These are phyloP conservation scores for Dactylellina cionopaga DNA, from an alignment of 2,329 filamentous ascomycete genomes.

Conservation along the genomic window DNA sequence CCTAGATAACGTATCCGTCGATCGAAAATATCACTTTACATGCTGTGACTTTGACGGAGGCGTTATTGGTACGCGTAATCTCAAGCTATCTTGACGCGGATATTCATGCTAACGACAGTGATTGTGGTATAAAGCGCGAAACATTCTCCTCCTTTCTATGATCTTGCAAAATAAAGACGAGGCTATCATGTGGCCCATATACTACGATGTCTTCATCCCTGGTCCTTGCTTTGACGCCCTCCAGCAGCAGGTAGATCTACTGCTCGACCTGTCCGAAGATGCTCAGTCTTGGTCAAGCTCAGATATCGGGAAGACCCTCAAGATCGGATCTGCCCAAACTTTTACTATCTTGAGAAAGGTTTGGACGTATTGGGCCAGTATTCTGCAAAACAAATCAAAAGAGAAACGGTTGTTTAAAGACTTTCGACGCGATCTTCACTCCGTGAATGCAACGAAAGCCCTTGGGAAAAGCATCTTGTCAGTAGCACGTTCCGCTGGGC, in stretches of 20 bases:
- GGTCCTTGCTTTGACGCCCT: neutral
- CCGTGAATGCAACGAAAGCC: neutral
- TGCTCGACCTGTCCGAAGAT: neutral
- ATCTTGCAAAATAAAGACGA: neutral
- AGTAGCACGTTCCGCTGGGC: slow-evolving; percentile 9
- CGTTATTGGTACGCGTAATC: slow-evolving; percentile 51
- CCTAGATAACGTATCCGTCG: neutral
- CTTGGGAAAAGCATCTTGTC: neutral
- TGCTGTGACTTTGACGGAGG: slow-evolving; percentile 65
- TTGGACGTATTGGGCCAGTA: slow-evolving; percentile 13
- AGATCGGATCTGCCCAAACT: slow-evolving; percentile 13
- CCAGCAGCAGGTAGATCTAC: neutral
- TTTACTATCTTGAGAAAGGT: slow-evolving; percentile 6
- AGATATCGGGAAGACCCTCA: slow-evolving; percentile 5
- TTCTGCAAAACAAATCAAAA: neutral
- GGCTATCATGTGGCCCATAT: slow-evolving; percentile 13
- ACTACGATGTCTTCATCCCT: slow-evolving; percentile 24
- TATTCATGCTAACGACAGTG: neutral
- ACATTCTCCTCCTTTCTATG: slow-evolving; percentile 15
- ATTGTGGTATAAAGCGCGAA: slow-evolving; percentile 2
- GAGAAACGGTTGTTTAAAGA: neutral
- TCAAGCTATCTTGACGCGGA: too few species aligned
- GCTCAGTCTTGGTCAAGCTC: slow-evolving; percentile 9
- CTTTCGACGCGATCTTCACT: neutral
- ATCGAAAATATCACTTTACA: slow-evolving; percentile 66